phyloP scores from a whole-genome alignment of 148 eudicot species.

The Rhododendron williamsianum region DNA sequence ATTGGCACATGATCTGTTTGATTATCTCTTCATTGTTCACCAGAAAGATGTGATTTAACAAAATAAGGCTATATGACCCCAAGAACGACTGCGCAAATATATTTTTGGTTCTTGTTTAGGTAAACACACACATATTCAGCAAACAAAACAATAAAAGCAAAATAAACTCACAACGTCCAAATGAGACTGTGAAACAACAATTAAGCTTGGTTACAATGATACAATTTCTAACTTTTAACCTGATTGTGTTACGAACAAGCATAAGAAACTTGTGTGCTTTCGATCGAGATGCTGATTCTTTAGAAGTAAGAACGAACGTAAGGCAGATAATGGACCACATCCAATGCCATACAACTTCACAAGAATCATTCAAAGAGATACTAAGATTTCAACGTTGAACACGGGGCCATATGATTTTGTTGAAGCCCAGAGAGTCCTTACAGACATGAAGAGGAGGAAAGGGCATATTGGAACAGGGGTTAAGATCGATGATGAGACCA shows the following conservation, averaged over 20 bases:
- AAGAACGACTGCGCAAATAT: not conserved
- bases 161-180: not conserved
- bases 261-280: not conserved
- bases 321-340: not conserved
- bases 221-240: not conserved
- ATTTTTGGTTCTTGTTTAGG: not conserved
- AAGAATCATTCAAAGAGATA: not conserved
- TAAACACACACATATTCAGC: not conserved
- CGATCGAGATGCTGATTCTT: not conserved
- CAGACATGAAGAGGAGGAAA: not conserved
- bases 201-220: not conserved
- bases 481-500: not conserved
- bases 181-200: not conserved
- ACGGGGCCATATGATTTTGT: not conserved
- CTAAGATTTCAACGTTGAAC: not conserved
- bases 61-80: not conserved
- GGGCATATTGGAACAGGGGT: not conserved
- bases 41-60: not conserved
- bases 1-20: constrained; percentile 10
- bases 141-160: not conserved
- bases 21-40: constrained; percentile 1
- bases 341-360: not conserved
- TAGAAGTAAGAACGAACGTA: not conserved
- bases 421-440: not conserved
- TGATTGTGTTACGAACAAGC: not conserved